Base-by-base conservation (phyloP, 192 early-diverging fungal species). In the Backusella westeae region DNA sequence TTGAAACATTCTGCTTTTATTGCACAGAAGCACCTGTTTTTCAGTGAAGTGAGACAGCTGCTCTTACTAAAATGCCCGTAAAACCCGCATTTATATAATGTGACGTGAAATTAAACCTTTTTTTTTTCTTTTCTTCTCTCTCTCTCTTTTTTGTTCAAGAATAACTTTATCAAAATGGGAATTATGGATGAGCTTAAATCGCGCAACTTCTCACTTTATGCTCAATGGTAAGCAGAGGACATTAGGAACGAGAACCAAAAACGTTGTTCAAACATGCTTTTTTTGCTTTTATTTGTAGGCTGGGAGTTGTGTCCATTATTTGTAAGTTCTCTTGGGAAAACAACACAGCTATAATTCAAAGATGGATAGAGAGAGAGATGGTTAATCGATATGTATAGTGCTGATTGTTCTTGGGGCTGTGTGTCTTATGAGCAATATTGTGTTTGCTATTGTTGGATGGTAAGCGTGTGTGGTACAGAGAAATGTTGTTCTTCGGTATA, bases 391-490 rank as follows among this genome's bases (percentile, higher is more conserved):
- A 26, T 12, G 21, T 12, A 29, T 73, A 79, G 78, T 79, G 41
- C 39, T 79, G 52, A 65, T 75, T 36, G 53, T 38, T 10, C 56
- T 79, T 66, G 78, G 78, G 9, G 68, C 39, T 56, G 36, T 79
- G 15, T 35, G 52, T 4, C 21, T 79, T 10, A 17, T 32, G 4
- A 42, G 67, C 35, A 79, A 79, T 49, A 26, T 73, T 21, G 38
- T 68, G 4, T 79, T 79, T 71, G 34, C 78, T 15, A 75, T 75
- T 79, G 26, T 79, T 69, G 78, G 78, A 69, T 78, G 77, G 77
- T 78, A 69, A 56, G 46, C 32, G 32, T 32, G 32, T 32, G 32
- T 32, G 32, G 1, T 32, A 32, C 32, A 32, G 32, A 32, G 32
- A 32, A 32, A 32, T 32, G 32, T 0, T 32, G 32, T 32, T 32